These are phyloP conservation scores for Fraxinus greggii DNA, from an alignment of 305 asterid species.

Conservation along the genomic window DNA sequence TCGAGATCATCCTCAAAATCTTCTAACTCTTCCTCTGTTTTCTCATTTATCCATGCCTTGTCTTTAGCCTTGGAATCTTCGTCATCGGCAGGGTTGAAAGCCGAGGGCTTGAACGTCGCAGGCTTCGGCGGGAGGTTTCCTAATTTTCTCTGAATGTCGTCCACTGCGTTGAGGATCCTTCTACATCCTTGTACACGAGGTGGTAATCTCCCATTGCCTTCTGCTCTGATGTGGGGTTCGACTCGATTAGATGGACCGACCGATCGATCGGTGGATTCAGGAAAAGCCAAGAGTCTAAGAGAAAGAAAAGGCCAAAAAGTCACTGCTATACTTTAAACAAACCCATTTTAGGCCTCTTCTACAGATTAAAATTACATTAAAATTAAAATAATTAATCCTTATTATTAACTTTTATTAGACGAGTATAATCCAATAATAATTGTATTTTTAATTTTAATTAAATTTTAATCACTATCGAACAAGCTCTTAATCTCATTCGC, in stretches of 20 bases:
- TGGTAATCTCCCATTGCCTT: constrained; percentile 79
- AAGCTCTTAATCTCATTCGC: too few relatives aligned
- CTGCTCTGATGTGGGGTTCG: not conserved
- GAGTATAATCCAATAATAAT: too few relatives aligned
- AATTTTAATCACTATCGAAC: too few relatives aligned
- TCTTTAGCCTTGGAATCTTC: constrained; percentile 64
- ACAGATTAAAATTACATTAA: too few relatives aligned
- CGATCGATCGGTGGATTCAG: not conserved
- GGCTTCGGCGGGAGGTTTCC: constrained; percentile 77
- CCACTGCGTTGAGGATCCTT: constrained; percentile 90
- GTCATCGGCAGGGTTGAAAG: constrained; percentile 65
- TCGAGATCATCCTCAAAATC: constrained; percentile 90
- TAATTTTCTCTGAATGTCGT: constrained; percentile 77
- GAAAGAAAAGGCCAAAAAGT: too few relatives aligned
- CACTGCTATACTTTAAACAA: too few relatives aligned
- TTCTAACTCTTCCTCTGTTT: constrained; percentile 75
- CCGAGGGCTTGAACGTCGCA: constrained; percentile 69
- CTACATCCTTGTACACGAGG: constrained; percentile 78
- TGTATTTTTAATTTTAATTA: too few relatives aligned
- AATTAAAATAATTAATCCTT: too few relatives aligned
- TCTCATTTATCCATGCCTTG: constrained; percentile 69
- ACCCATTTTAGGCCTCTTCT: too few relatives aligned
- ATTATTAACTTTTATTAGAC: too few relatives aligned
- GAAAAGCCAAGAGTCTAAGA: not conserved
- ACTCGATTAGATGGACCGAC: not conserved